Evolutionary conservation across 2,329 filamentous ascomycete species (phyloP).

Genomic region (Pseudophaeomoniella oleicola): DNA sequence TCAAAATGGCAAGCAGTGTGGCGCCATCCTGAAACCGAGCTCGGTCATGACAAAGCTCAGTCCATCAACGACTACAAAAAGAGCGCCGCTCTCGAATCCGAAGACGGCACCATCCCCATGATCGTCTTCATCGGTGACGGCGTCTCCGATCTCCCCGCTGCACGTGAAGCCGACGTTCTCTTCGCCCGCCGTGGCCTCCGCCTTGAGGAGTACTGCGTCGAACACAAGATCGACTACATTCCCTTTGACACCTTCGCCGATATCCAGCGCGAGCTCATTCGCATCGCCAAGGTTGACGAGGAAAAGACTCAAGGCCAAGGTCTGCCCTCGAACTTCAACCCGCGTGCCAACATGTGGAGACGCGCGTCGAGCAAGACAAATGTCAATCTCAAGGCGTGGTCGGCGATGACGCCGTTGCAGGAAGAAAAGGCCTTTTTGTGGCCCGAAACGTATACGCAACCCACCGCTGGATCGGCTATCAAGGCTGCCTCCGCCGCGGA

Average conservation of each 20-base stretch:
- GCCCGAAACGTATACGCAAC: slow-evolving; percentile 42
- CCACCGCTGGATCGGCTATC: slow-evolving; percentile 16
- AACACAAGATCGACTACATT: slow-evolving; percentile 45
- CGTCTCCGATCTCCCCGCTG: slow-evolving; percentile 52
- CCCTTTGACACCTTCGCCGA: slow-evolving; percentile 53
- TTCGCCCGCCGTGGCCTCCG: slow-evolving; percentile 51
- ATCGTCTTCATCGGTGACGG: slow-evolving; percentile 59
- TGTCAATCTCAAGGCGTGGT: slow-evolving; percentile 28
- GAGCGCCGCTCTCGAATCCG: slow-evolving; percentile 36
- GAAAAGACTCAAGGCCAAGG: slow-evolving; percentile 46
- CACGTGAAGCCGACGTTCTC: slow-evolving; percentile 51
- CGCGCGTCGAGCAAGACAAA: slow-evolving; percentile 44
- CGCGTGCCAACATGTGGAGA: slow-evolving; percentile 54
- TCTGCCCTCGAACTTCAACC: slow-evolving; percentile 48
- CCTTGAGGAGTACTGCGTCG: slow-evolving; percentile 51
- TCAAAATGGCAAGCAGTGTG: slow-evolving; percentile 51
- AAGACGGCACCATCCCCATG: slow-evolving; percentile 48
- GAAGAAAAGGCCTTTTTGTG: slow-evolving; percentile 51
- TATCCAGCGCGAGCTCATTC: slow-evolving; percentile 45
- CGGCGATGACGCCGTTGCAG: slow-evolving; percentile 35
- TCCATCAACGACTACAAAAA: slow-evolving; percentile 48
- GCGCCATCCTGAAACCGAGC: slow-evolving; percentile 46
- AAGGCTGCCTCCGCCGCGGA: not conserved
- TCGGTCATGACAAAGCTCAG: slow-evolving; percentile 53
- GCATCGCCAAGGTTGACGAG: slow-evolving; percentile 44